A percentile compares a stretch with the other conserved stretches of the same genome.
phyloP scores from a whole-genome alignment of 495 filamentous ascomycete genomes.

The Amphirosellinia nigrospora region DNA sequence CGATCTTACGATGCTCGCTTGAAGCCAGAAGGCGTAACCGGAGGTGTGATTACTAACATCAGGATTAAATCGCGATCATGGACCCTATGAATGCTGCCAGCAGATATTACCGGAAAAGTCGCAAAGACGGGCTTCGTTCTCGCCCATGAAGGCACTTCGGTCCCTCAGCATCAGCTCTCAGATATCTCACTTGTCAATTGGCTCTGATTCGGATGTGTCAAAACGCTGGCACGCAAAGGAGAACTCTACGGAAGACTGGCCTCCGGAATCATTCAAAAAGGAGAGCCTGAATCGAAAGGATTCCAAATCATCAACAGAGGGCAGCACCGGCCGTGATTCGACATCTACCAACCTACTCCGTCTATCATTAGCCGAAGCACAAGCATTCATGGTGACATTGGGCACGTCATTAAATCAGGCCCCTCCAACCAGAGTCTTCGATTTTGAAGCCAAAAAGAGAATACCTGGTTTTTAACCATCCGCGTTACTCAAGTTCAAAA shows the following conservation, averaged over 20 bases:
- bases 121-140: conserved; percentile 36
- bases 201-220: conserved; percentile 30
- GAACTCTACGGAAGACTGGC: conserved; percentile 32
- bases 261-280: conserved; percentile 32
- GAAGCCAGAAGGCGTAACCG: not conserved
- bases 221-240: conserved; percentile 24
- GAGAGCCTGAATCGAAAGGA: conserved; percentile 33
- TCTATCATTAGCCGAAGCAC: conserved; percentile 34
- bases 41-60: not conserved
- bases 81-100: conserved; percentile 30
- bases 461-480: conserved; percentile 87
- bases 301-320: conserved; percentile 37
- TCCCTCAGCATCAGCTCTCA: conserved; percentile 40
- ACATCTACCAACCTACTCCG: conserved; percentile 38
- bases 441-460: conserved; percentile 87
- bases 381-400: conserved; percentile 31
- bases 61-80: conserved; percentile 26
- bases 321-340: conserved; percentile 33
- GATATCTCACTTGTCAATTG: conserved; percentile 36
- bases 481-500: conserved; percentile 82
- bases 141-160: conserved; percentile 36
- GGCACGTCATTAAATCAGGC: conserved; percentile 48
- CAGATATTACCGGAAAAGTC: conserved; percentile 25
- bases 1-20: conserved; percentile 6
- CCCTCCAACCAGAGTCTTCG: conserved; percentile 79